Evolutionary conservation across 1,284 basidiomycete species (phyloP), one percentile per base, ranked within the genome.

Genomic region (Microbotryum intermedium): DNA sequence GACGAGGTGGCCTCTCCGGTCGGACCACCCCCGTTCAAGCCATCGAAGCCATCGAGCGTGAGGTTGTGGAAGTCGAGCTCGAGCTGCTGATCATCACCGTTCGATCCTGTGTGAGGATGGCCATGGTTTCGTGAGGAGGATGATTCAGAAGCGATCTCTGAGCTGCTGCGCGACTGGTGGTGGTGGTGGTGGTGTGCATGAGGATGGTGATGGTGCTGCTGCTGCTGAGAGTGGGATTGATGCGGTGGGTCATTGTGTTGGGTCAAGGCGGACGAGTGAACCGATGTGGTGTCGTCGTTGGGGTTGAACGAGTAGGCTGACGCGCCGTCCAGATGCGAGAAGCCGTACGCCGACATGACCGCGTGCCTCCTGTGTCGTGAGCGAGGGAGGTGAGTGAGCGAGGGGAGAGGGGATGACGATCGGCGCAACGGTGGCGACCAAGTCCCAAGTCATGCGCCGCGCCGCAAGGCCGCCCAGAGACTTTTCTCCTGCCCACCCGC

Each of bases 301-400:
- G 21, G 10, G 23, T 47, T 23, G 52, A 61, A 43, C 4, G 56
- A 59, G 59, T 68, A 68, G n/a, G 53, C 58, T 3, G 58, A 61
- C 18, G 66, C 66, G 23, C 66, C 66, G 8, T 68, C 66, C 46
- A 68, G 61, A 46, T 68, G 66, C 2, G 57, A 57, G 29, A 68
- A 68, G 21, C 50, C 50, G 25, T 51, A 39, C 13, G 34, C 34
- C 34, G 34, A 39, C 34, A 39, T 39, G 34, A 39, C 9, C 34
- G 34, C 34, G 11, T 16, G 34, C 34, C 9, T 16, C 34, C 34
- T 10, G 13, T 11, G 13, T 16, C 34, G 34, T 3, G 9, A 39
- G 34, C 34, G 6, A 16, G 9, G 34, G 34, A 18, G n/a, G n/a
- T 16, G 34, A 13, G 34, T 16, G 34, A 39, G 34, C 34, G 34